phyloP scores from a whole-genome alignment of 352 stramenopile genomes.

The Elongisporangium anandrum region DNA sequence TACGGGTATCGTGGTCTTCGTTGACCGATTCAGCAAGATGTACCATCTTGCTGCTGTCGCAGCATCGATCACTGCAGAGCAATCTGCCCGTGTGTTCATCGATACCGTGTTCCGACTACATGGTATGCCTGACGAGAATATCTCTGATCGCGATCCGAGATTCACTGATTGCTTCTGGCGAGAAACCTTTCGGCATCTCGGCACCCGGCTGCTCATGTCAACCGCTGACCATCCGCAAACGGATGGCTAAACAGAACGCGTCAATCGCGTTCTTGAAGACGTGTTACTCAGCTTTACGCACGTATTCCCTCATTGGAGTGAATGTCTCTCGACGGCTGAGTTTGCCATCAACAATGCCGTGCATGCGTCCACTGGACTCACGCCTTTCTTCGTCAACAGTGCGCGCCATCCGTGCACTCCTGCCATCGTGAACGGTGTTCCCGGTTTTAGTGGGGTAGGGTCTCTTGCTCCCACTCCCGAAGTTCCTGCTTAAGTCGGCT shows the following conservation, averaged over 20 bases:
- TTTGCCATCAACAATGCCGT: constrained; percentile 26
- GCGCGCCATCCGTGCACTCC: constrained; percentile 8
- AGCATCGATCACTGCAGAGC: background rate
- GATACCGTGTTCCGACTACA: background rate
- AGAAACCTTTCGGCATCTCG: constrained; percentile 12
- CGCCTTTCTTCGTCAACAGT: constrained; percentile 15
- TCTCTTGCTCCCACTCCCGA: too few species aligned
- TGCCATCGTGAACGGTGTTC: background rate
- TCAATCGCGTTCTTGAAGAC: constrained; percentile 17
- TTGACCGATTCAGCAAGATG: constrained; percentile 30
- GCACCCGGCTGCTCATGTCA: constrained; percentile 14
- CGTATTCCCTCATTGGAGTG: constrained; percentile 11
- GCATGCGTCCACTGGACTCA: constrained; percentile 15
- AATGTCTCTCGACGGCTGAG: constrained; percentile 12
- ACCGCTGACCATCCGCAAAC: constrained; percentile 15
- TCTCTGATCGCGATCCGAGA: background rate
- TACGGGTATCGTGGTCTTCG: constrained; percentile 17
- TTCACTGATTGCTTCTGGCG: constrained; percentile 7
- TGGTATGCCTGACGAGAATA: background rate
- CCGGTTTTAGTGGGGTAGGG: background rate
- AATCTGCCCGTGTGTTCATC: background rate
- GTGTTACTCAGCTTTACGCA: constrained; percentile 16
- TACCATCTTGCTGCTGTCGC: constrained; percentile 9
- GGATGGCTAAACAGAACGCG: constrained; percentile 23
- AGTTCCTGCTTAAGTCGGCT: too few species aligned